Conservation (phyloP, 257 asterid species). For the Capsicum pubescens region DNA sequence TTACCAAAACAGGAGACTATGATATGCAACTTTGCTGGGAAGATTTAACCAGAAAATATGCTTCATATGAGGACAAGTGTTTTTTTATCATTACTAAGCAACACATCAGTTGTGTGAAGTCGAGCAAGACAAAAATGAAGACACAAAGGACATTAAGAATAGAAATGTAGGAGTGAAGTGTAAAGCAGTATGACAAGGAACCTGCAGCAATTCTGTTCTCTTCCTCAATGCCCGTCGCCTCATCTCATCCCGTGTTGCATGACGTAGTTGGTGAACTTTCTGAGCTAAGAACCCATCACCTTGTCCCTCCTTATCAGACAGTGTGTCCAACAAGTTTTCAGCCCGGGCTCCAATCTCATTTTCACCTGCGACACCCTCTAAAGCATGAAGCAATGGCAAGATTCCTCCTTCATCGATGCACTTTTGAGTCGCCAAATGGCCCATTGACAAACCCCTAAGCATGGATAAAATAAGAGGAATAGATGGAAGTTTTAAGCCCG, state of each 20-base stretch:
- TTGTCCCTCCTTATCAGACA: constrained; percentile 82
- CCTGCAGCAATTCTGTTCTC: constrained; percentile 94
- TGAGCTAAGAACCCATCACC: constrained; percentile 84
- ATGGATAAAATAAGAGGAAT: constrained; percentile 92
- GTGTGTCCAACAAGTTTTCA: constrained; percentile 94
- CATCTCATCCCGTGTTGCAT: constrained; percentile 94
- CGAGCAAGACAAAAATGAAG: constrained; percentile 19
- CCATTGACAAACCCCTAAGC: constrained; percentile 94
- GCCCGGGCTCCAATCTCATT: constrained; percentile 98
- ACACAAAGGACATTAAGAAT: background rate
- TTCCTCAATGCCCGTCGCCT: constrained; percentile 87
- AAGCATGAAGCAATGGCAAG: constrained; percentile 87
- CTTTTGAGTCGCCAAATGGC: constrained; percentile 88
- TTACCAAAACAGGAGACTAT: constrained; percentile 20
- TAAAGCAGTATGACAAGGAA: constrained; percentile 30
- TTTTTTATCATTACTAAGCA: background rate
- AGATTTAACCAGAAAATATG: constrained; percentile 21
- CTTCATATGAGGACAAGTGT: background rate
- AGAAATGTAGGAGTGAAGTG: background rate
- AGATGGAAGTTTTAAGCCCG: constrained; percentile 79
- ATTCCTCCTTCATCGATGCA: constrained; percentile 86
- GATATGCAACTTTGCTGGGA: constrained; percentile 4
- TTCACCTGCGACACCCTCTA: constrained; percentile 96
- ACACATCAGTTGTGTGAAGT: constrained; percentile 6
- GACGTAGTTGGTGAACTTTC: constrained; percentile 80